phyloP scores from a whole-genome alignment of 768 basidiomycete genomes.

The Podaxis pistillaris region DNA sequence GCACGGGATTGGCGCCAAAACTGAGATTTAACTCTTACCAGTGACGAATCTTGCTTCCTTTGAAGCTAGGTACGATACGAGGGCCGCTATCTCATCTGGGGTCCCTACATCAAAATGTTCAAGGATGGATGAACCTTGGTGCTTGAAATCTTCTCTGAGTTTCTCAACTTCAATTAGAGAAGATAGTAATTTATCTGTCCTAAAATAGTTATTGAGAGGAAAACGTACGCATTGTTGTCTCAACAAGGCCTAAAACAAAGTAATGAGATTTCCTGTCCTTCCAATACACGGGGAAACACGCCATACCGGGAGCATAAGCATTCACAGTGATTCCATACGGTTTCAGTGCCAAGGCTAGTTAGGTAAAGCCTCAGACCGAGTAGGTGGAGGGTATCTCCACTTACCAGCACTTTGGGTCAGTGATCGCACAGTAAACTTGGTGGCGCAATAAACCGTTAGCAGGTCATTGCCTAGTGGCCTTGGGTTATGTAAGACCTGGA shows the following conservation, averaged over 20 bases:
- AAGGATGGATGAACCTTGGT: too few species aligned
- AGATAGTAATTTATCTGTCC: too few species aligned
- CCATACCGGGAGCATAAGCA: slow-evolving; percentile 31
- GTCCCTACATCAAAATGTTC: not conserved
- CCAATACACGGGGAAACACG: not conserved
- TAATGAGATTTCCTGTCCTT: too few species aligned
- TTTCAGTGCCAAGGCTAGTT: slow-evolving; percentile 21
- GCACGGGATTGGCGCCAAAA: not conserved
- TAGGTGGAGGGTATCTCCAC: not conserved
- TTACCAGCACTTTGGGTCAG: slow-evolving; percentile 37
- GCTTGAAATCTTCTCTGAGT: too few species aligned
- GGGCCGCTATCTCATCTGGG: slow-evolving; percentile 15
- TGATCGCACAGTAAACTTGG: slow-evolving; percentile 42
- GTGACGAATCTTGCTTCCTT: slow-evolving; percentile 19
- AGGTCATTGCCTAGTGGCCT: not conserved
- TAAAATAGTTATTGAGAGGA: too few species aligned
- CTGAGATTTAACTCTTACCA: slow-evolving; percentile 9
- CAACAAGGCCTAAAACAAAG: too few species aligned
- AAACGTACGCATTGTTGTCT: too few species aligned
- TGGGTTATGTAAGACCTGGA: not conserved
- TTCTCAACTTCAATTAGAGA: too few species aligned
- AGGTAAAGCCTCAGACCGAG: not conserved
- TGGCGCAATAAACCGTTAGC: slow-evolving; percentile 27
- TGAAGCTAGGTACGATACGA: slow-evolving; percentile 22
- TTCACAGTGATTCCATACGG: slow-evolving; percentile 32